Evolutionary conservation across 2,329 filamentous ascomycete species (phyloP).

Genomic region (Simplicillium sp.): DNA sequence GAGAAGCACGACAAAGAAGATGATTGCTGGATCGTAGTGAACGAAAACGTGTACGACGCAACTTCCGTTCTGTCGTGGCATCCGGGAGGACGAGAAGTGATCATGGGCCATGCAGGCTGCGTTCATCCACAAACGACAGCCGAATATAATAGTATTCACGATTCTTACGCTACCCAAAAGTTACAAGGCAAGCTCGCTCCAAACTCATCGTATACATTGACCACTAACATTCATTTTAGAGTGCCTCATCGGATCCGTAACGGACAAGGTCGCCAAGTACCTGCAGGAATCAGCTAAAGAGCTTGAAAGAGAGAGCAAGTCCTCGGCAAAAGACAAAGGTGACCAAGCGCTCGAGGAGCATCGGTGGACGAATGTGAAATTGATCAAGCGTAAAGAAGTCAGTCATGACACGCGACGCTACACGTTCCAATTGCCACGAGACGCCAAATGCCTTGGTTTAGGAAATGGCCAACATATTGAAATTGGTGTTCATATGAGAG

Average conservation of each 20-base stretch:
- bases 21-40: constrained; percentile 44
- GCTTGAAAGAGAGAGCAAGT: constrained; percentile 18
- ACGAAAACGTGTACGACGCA: constrained; percentile 40
- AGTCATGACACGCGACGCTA: constrained; percentile 31
- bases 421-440: constrained; percentile 33
- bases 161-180: constrained; percentile 39
- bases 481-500: constrained; percentile 40
- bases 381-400: constrained; percentile 21
- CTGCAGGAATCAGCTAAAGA: constrained; percentile 33
- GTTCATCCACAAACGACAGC: constrained; percentile 38
- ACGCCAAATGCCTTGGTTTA: constrained; percentile 31
- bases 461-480: constrained; percentile 43
- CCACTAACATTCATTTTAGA: constrained; percentile 20
- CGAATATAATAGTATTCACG: constrained; percentile 40
- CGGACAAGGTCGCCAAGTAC: constrained; percentile 34
- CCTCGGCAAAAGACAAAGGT: constrained; percentile 9
- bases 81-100: constrained; percentile 36
- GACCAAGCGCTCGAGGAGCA: constrained; percentile 28
- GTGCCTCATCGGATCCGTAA: constrained; percentile 38
- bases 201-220: neutral
- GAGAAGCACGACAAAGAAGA: constrained; percentile 37
- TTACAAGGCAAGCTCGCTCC: constrained; percentile 23
- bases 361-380: constrained; percentile 16
- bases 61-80: constrained; percentile 38
- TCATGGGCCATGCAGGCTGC: constrained; percentile 38